Evolutionary conservation across 306 rosid genomes (phyloP).

Genomic region (Prinsepia uniflora): DNA sequence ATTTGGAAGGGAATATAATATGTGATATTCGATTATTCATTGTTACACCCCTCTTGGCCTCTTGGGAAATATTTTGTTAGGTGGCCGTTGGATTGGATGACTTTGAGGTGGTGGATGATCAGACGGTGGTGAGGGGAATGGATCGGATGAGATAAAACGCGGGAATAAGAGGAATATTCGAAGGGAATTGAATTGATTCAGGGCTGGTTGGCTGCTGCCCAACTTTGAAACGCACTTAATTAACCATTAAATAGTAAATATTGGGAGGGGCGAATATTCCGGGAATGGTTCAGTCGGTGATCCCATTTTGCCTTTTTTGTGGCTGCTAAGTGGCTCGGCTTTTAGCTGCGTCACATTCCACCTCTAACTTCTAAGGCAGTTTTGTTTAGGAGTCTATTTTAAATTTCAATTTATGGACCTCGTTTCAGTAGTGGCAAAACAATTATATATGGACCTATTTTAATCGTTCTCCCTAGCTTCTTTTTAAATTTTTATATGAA

Average conservation of each 20-base stretch:
- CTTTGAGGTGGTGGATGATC: slow-evolving; percentile 1
- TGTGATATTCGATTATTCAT: too few relatives aligned
- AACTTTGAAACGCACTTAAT: slow-evolving; percentile 22
- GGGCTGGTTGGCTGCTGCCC: background rate
- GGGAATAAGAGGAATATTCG: slow-evolving; percentile 60
- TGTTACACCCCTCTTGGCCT: background rate
- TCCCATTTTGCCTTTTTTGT: background rate
- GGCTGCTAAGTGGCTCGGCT: slow-evolving; percentile 9
- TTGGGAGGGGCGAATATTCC: slow-evolving; percentile 27
- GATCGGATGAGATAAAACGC: slow-evolving; percentile 5
- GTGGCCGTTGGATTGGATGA: slow-evolving; percentile 26
- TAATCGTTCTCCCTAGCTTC: too few relatives aligned
- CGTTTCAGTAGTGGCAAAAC: too few relatives aligned
- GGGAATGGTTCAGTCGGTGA: slow-evolving; percentile 21
- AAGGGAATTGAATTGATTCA: slow-evolving; percentile 22
- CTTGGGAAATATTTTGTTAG: background rate
- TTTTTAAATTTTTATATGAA: too few relatives aligned
- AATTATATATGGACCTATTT: too few relatives aligned
- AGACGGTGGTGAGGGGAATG: background rate
- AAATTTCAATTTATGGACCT: too few relatives aligned
- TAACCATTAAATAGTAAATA: too few relatives aligned
- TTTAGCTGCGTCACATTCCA: background rate
- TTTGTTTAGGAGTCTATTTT: background rate
- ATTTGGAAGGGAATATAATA: slow-evolving; percentile 44
- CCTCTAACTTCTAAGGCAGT: background rate